A percentile compares a stretch with the other conserved stretches of the same genome.
phyloP scores from a whole-genome alignment of 306 rosid genomes.

The Vigna radiata region DNA sequence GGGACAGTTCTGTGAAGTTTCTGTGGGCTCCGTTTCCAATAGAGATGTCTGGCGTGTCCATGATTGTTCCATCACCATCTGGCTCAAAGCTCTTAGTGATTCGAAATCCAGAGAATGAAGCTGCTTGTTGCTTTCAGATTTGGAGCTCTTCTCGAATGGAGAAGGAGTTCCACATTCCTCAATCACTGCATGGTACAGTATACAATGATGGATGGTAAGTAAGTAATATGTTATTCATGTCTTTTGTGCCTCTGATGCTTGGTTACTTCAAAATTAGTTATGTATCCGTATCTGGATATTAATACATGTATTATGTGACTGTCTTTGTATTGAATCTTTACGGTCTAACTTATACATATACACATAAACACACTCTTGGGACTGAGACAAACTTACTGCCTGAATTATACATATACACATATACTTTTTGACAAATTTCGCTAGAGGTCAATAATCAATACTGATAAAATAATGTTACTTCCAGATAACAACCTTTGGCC shows the following conservation, averaged over 20 bases:
- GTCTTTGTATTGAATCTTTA: background rate
- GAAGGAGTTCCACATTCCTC: constrained; percentile 77
- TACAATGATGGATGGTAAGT: constrained; percentile 79
- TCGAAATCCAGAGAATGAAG: constrained; percentile 65
- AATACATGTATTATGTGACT: background rate
- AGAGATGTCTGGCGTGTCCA: constrained; percentile 68
- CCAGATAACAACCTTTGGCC: too few relatives aligned
- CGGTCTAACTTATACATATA: background rate
- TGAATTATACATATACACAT: too few relatives aligned
- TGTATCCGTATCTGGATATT: background rate
- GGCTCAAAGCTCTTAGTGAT: constrained; percentile 71
- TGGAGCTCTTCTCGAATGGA: constrained; percentile 74
- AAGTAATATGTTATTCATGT: background rate
- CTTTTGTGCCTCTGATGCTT: background rate
- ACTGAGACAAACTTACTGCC: too few relatives aligned
- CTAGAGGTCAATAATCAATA: too few relatives aligned
- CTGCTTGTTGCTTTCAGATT: constrained; percentile 66
- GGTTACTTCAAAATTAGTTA: background rate
- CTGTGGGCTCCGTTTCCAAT: constrained; percentile 83
- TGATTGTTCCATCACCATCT: constrained; percentile 80
- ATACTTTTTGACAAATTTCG: too few relatives aligned
- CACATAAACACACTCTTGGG: too few relatives aligned
- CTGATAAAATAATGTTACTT: too few relatives aligned
- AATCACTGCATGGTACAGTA: constrained; percentile 76
- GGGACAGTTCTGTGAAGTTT: constrained; percentile 52